A percentile compares a stretch with the other conserved stretches of the same genome.
Conservation (phyloP, 1,139 yeast genomes). For the Yarrowia galli region DNA sequence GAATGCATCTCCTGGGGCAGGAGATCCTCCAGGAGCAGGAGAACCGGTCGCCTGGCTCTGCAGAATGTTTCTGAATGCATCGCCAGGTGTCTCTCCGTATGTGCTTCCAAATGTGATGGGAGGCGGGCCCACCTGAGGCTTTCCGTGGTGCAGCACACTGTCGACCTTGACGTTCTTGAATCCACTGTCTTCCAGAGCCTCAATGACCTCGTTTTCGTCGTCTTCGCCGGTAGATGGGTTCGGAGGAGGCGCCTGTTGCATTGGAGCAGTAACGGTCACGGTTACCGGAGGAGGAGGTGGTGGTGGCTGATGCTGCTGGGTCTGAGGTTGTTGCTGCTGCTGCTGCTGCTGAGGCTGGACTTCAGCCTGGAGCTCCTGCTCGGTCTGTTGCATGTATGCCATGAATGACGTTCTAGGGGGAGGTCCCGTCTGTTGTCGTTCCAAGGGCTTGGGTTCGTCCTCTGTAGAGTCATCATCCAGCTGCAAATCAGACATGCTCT, state of each 20-base stretch:
- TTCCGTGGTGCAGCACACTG: constrained; percentile 52
- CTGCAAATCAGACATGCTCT: constrained; percentile 29
- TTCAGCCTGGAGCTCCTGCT: constrained; percentile 19
- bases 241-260: constrained; percentile 32
- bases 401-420: constrained; percentile 32
- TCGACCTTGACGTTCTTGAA: constrained; percentile 53
- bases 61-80: constrained; percentile 31
- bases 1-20: constrained; percentile 21
- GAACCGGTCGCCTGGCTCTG: constrained; percentile 30
- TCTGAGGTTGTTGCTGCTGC: not conserved
- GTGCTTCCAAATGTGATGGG: constrained; percentile 41
- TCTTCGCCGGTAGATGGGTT: constrained; percentile 39
- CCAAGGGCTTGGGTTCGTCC: constrained; percentile 50
- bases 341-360: constrained; percentile 11
- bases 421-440: constrained; percentile 39
- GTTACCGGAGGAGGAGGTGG: constrained; percentile 13
- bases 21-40: constrained; percentile 15
- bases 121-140: constrained; percentile 48
- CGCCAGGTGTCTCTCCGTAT: constrained; percentile 27
- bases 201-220: constrained; percentile 51
- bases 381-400: constrained; percentile 32
- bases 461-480: constrained; percentile 45
- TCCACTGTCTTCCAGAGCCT: constrained; percentile 48
- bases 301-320: not conserved
- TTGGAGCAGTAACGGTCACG: constrained; percentile 24